Base-by-base conservation (phyloP, 768 basidiomycete genomes). In the Trametes cingulata region DNA sequence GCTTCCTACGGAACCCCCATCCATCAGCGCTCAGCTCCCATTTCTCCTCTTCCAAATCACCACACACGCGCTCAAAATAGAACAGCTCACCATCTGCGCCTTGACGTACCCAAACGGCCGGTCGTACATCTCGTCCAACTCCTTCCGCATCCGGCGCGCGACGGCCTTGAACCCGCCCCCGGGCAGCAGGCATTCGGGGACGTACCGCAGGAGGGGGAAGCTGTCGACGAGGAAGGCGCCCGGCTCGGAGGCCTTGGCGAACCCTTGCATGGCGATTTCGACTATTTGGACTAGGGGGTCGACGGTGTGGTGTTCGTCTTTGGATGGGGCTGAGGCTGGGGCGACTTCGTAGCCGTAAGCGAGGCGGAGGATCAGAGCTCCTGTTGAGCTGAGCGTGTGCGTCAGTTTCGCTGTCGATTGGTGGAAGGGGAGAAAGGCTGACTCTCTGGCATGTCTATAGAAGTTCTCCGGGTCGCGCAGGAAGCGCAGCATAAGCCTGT, bases 131-230 rank as follows among this genome's bases (percentile, higher is more conserved):
- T 53, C 50, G 13, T 58, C 56, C 1, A 67, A 42, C 22, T 62
- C 57, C 15, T 22, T 35, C 13, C 61, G 47, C 62, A 58, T 58
- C 52, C 51, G 25, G n/a, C 49, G 42, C 40, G 62, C 58, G 42
- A 60, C 43, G 14, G 60, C 61, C 51, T 62, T 62, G 55, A 68
- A 66, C n/a, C 64, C 57, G 6, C 68, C 64, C 9, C 65, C 61
- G 10, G 66, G 68, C 24, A 65, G 49, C 17, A 77, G 53, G 79
- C 78, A 80, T 5, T 69, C 49, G 2, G 78, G 78, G 14, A 78
- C 61, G 27, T 75, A 65, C 49, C 66, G 70, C 22, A 79, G 56
- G 1, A 59, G 36, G 1, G 69, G 71, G 63, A 79, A 40, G 65
- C 64, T 45, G 57, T 75, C 74, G n/a, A 72, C 71, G 3, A 71